These are phyloP conservation scores for Macrotyloma uniflorum DNA, from an alignment of 306 rosid genomes.

Conservation along the genomic window DNA sequence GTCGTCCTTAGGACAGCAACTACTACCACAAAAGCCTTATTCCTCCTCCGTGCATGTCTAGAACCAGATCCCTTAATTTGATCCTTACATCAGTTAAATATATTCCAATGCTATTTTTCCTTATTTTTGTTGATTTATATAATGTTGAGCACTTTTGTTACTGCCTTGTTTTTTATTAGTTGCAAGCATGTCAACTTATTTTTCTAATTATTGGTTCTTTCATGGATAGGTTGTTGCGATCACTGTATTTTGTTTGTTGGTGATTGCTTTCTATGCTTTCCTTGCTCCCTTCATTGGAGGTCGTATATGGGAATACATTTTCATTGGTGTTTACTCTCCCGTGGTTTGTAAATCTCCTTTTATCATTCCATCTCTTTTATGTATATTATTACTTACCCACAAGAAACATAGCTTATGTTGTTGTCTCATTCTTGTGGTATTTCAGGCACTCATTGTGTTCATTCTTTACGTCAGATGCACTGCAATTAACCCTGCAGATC, in stretches of 20 bases:
- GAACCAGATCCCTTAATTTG: background rate
- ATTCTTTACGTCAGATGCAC: conserved; percentile 93
- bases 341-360: conserved; percentile 62
- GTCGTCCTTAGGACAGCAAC: background rate
- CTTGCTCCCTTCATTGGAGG: conserved; percentile 95
- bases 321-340: conserved; percentile 77
- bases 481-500: conserved; percentile 98
- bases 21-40: background rate
- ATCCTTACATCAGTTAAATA: background rate
- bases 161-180: conserved; percentile 26
- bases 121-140: conserved; percentile 18
- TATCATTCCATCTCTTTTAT: background rate
- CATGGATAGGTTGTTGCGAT: conserved; percentile 84
- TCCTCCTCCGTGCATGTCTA: background rate
- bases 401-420: conserved; percentile 18
- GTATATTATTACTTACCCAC: conserved; percentile 14
- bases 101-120: background rate
- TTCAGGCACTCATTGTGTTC: conserved; percentile 91
- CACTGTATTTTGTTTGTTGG: conserved; percentile 86
- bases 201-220: conserved; percentile 41
- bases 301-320: conserved; percentile 71
- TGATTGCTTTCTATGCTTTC: conserved; percentile 91
- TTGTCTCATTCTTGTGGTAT: conserved; percentile 45
- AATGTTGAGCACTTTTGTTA: conserved; percentile 18
- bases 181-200: conserved; percentile 31